Base-by-base conservation (phyloP, 2,329 filamentous ascomycete genomes). In the Cadophora sp. region DNA sequence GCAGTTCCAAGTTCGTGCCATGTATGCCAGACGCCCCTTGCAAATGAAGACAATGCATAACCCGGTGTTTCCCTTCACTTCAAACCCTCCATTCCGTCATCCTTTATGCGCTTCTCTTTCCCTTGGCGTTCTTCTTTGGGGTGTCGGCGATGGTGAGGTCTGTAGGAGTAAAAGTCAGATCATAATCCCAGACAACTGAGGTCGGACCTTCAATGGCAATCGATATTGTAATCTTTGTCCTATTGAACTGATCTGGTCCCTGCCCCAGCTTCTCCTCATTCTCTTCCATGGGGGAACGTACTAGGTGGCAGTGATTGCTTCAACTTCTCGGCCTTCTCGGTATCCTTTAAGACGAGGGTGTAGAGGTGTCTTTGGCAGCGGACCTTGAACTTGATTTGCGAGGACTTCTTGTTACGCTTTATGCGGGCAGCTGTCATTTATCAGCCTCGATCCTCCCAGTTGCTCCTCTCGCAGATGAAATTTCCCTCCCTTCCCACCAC, bases 311-410 rank as follows among this genome's bases (percentile, higher is more conserved):
- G 89, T 83, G 90, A 94, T 90, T 98, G 95, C 94, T 97, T 98
- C 78, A 99, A 91, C 92, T 99, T 99, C 88, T 98, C 96, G 84
- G 95, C 97, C 93, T 98, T 98, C 83, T 97, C 96, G 81, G 90
- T 89, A 86, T 99, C 96, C 91, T 97, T 97, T 80, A 99, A 91
- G 82, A 97, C 92, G 79, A 99, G 91, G 78, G 96, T 97, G 92
- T 99, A 99, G 78, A 99, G 88, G 88, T 96, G 91, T 81, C 91
- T 90, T 83, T 93, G 88, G 92, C 96, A 98, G 84, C 96, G 93
- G 89, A 99, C 95, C 93, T 99, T 99, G 94, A 99, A 98, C 92
- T 99, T 99, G 91, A 96, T 94, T 88, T 95, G 91, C 83, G 91
- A 89, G 81, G 87, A 86, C 86, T 92, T 91, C 85, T 90, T 91